Evolutionary conservation across 805 yeast species (phyloP), one percentile per base, ranked within the genome.

Genomic region (Nakazawaea anatomiae): DNA sequence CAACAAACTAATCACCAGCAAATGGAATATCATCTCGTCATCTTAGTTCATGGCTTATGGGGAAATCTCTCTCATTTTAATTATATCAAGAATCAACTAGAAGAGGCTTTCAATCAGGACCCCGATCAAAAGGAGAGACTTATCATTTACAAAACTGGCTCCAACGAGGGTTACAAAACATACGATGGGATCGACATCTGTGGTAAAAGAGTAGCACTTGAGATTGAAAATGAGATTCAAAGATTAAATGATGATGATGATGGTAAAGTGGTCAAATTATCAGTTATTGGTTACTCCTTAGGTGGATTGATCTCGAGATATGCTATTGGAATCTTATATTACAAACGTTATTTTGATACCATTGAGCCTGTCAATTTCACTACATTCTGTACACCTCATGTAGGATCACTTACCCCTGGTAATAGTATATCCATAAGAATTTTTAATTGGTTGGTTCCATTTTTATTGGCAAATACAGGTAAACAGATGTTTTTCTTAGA

Each of bases 171-270:
- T 6, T 87, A 81, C 61, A 77, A 79, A 60, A 89, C 96, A 2
- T 84, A 88, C 58, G 96, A 89, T 61, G 96, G 96, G 2, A 81
- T 89, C 27, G 96, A 89, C 57, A 81, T 88, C 30, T 88, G 94
- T 60, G 96, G 96, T 1, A 72, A 81, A 46, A 71, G 95, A 27
- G 85, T 87, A 6, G 82, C 86, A 1, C 76, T 76, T 48, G 96
- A 89, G 65, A 82, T 89, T 46, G 63, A 70, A 18, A 57, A 54
- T 1, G 72, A 73, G 58, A 67, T 79, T 18, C 55, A 58, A 4
- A 42, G 43, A 25, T 45, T 57, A 51, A 57, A 52, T 35, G 53
- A 62, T 18, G 25, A 62, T 18, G 25, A 18, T 11, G 65, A 62
- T n/a, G 42, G 44, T n/a, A 57, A 53, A 12, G 88, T 89, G 9